Percentiles rank a stretch among this genome's conserved stretches.
These are phyloP conservation scores for Clarireedia monteithiana DNA, from an alignment of 2,329 filamentous ascomycete species.

Conservation along the genomic window DNA sequence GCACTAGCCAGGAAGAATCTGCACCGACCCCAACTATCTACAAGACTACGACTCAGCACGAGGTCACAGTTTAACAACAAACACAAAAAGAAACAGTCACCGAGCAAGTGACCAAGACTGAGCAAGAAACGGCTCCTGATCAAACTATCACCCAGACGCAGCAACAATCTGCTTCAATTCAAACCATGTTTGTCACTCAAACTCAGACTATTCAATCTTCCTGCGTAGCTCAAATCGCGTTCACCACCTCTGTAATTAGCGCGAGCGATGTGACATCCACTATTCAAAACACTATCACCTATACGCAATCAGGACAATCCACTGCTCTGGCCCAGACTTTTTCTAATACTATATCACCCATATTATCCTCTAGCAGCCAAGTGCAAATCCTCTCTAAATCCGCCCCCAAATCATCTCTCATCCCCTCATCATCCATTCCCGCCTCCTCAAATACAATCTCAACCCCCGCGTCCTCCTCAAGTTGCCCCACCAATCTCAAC, in stretches of 20 bases:
- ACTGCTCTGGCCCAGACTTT: background rate
- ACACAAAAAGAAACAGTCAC: background rate
- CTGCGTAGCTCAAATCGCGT: background rate
- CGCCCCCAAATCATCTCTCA: background rate
- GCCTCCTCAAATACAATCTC: background rate
- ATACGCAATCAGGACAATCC: no score
- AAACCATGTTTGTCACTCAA: background rate
- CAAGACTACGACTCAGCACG: background rate
- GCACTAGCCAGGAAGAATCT: conserved; percentile 2
- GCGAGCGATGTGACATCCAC: no score
- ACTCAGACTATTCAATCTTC: background rate
- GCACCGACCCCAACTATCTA: background rate
- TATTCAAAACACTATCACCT: no score
- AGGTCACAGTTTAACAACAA: background rate
- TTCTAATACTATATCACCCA: background rate
- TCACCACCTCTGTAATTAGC: background rate
- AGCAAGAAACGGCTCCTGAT: background rate
- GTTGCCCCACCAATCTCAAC: conserved; percentile 10
- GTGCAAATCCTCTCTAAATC: background rate
- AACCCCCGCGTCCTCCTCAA: conserved; percentile 5
- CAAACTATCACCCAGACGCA: background rate
- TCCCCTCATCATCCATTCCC: background rate
- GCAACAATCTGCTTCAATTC: background rate
- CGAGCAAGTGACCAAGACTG: background rate
- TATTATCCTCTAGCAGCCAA: background rate